Evolutionary conservation across 2,329 filamentous ascomycete genomes (phyloP), one percentile per base, ranked within the genome.

Genomic region (Ampelomyces quisqualis): DNA sequence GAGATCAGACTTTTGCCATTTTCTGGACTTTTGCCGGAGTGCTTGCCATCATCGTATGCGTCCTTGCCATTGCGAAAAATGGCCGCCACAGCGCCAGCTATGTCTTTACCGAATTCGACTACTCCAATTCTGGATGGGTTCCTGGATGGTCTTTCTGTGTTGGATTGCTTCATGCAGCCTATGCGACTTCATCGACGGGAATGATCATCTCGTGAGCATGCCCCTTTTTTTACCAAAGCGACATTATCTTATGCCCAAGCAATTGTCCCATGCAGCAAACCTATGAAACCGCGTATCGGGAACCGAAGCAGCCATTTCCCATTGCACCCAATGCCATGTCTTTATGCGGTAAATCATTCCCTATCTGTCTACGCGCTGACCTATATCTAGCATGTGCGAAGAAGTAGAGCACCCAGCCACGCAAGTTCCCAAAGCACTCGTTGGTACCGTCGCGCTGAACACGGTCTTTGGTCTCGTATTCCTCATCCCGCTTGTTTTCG

Each of bases 11-110:
- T 13, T 83, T 83, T 60, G 82, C 84, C 50, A 82, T 87, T 50
- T 83, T 82, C 70, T 86, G 84, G 82, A 88, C 85, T 7, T 86
- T 89, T 70, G 80, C 78, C 43, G 81, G 84, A 60, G 74, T 86
- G 30, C 70, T 88, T 58, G 81, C 81, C 50, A 82, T 86, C 50
- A 68, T 84, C 52, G 69, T 84, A 51, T 77, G 74, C 57, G 68
- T 81, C 40, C 78, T 86, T 39, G 84, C 74, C 45, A 70, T 89
- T 38, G 86, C 85, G 39, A 85, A 84, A 58, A 73, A 82, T 45
- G 86, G 86, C 31, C 80, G 85, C 48, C 80, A 74, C 58, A 74
- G 73, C 49, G 84, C 79, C 43, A 66, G 68, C 10, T 88, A 75
- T 50, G 84, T 84, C 53, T 86, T 88, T 57, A 77, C 74, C n/a